Evolutionary conservation across 2,329 filamentous ascomycete genomes (phyloP), one percentile per base, ranked within the genome.

Genomic region (Pyrenophora tritici-repentis): DNA sequence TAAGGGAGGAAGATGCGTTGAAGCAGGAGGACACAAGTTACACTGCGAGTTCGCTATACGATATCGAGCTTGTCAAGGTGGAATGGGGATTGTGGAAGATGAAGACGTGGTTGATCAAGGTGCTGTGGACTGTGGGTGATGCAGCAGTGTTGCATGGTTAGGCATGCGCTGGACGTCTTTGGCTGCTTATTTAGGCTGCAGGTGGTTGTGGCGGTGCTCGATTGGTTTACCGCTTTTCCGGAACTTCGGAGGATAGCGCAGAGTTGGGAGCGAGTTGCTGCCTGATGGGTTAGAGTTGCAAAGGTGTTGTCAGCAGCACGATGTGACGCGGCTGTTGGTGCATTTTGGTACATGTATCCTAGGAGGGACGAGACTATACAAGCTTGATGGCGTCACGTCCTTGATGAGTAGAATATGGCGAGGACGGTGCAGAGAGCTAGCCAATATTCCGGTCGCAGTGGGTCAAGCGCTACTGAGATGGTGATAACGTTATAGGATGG

Each of bases 71-170:
- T 43, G 47, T 66, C 9, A 64, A 41, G 52, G 53, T 56, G 35
- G 22, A 38, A 1, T 56, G 55, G 3, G 35, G 17, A 12, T 33
- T 62, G 43, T 66, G 60, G 62, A 66, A 55, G 57, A 66, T 67
- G 17, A 61, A 58, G 50, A 62, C 42, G 33, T 76, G 67, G 39
- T 65, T 58, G 3, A 65, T 62, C 1, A 55, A 56, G 17, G 34
- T 62, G 31, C 32, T 58, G 35, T 64, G 61, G 60, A 63, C 55
- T 31, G 60, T 52, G 22, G 63, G 62, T 2, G 58, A 66, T 49
- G 20, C 39, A 16, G 39, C 31, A 4, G n/a, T 40, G 3, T 34
- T 47, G 29, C 43, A 48, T 36, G 36, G 20, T 13, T 39, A n/a
- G n/a, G 12, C n/a, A 18, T 24, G 6, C 12, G n/a, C 12, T 36